phyloP scores from a whole-genome alignment of 345 rosid genomes.

The Hibiscus syriacus region DNA sequence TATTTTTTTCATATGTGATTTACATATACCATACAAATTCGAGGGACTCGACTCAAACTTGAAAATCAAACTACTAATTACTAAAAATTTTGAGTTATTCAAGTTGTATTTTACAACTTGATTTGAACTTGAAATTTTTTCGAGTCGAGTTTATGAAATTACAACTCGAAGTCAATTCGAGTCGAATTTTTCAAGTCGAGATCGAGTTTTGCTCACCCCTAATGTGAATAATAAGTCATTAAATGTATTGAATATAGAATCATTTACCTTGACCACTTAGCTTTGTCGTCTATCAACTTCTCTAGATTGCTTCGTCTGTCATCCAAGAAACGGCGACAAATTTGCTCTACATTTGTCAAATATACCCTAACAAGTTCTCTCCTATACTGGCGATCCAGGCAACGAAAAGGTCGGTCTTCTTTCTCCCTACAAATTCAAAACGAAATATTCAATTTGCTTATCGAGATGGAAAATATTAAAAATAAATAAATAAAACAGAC shows the following conservation, averaged over 20 bases:
- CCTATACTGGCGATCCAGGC: slow-evolving; percentile 78
- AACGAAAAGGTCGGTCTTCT: slow-evolving; percentile 82
- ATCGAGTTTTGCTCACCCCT: no score
- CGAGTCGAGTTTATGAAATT: no score
- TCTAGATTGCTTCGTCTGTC: slow-evolving; percentile 64
- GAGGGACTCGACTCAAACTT: no score
- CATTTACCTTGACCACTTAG: slow-evolving; percentile 76
- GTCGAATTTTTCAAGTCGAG: no score
- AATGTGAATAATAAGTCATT: not conserved
- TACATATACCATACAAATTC: no score
- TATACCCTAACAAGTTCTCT: slow-evolving; percentile 91
- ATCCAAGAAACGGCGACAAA: slow-evolving; percentile 74
- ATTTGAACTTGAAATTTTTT: no score
- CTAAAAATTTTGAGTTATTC: no score
- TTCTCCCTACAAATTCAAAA: slow-evolving; percentile 51
- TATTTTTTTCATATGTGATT: no score
- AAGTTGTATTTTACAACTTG: no score
- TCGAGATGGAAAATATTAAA: not conserved
- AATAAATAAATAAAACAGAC: not conserved
- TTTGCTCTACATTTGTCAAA: slow-evolving; percentile 79
- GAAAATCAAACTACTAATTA: no score
- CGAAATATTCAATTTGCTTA: not conserved
- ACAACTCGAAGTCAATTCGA: no score
- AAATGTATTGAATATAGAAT: not conserved
- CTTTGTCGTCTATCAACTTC: slow-evolving; percentile 66